Base-by-base conservation (phyloP, 768 basidiomycete genomes). In the Sporobolomyces pararoseus region DNA sequence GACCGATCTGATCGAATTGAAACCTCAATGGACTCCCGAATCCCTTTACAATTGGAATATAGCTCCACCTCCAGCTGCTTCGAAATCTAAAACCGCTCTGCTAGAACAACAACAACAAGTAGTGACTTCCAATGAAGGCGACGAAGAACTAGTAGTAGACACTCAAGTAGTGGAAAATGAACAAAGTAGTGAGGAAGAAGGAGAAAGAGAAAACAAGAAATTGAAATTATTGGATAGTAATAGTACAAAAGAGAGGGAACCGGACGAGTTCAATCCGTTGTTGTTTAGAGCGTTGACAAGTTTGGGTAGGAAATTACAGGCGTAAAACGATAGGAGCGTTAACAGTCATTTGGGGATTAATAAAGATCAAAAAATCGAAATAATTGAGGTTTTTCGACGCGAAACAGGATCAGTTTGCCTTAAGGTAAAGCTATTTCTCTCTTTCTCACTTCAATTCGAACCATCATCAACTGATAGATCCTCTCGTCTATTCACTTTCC, bases 41-140 rank as follows among this genome's bases (percentile, higher is more conserved):
- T 87, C 87, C 32, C 89, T 89, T 9, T 90, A 90, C 76, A 84
- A 87, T 2, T 94, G 91, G 91, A 89, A 91, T 53, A 87, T 92
- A 72, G 81, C 84, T 62, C 88, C 67, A 2, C 65, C 62, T 9
- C 55, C 68, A 27, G 27, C 51, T 2, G 16, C 88, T 72, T 78
- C 86, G 4, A 81, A 84, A 31, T 67, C 83, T 2, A 73, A 80
- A 82, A 23, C 80, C 83, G 42, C 42, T 39, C 39, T 81, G 34
- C n/a, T 68, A 75, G 73, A 57, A 73, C 73, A n/a, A 78, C 72
- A 78, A 79, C 50, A 69, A 51, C 10, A 61, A 76, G 50, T 54
- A 71, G 23, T 44, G 39, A 16, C 12, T 21, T 34, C 16, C 65
- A 35, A 31, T 29, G 31, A 17, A 23, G 23, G 1, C 34, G n/a